Base-by-base conservation (phyloP, 139 green algal species). In the Ettlia oleoabundans region DNA sequence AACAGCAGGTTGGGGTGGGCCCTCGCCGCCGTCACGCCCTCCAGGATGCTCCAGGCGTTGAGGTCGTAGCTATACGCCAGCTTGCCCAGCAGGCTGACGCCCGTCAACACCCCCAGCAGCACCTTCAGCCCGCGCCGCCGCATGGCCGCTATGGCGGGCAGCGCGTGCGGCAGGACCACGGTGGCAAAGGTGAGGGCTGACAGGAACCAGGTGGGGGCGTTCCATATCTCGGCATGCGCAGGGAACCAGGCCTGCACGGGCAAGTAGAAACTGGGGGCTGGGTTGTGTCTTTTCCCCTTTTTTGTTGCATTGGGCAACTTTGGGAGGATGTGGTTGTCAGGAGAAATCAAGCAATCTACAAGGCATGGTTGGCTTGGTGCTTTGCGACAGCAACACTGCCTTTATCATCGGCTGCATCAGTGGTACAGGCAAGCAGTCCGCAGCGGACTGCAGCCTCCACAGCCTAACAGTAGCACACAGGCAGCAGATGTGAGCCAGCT, bases 131-230 rank as follows among this genome's bases (percentile, higher is more conserved):
- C 78, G n/a, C 26, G 18, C 51, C 74, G 74, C 41, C 78, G 78
- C 47, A 83, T 61, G 41, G 43, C 78, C 3, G 78, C 78, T 15
- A 83, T 77, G 65, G 47, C 38, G 33, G 78, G 78, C 78, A 83
- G 78, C 51, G 74, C 78, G 66, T 83, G 52, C 10, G 78, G 78
- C 78, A 83, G 78, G 47, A 83, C 78, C 8, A 83, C 19, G 62
- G 77, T 76, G 33, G 78, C 78, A 77, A 83, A 83, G 35, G 78
- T 76, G 15, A 83, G 78, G 33, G 78, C 78, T 19, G 78, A 83
- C 65, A 83, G 65, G 47, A 78, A 83, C 78, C 78, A 83, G 78
- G 78, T 83, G 78, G 78, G 78, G 2, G 78, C 78, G 33, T 83
- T 83, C 78, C 78, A 83, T 26, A 83, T 43, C 78, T 83, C 78